phyloP scores from a whole-genome alignment of 2,329 filamentous ascomycete genomes.

The Colletotrichum salicis region DNA sequence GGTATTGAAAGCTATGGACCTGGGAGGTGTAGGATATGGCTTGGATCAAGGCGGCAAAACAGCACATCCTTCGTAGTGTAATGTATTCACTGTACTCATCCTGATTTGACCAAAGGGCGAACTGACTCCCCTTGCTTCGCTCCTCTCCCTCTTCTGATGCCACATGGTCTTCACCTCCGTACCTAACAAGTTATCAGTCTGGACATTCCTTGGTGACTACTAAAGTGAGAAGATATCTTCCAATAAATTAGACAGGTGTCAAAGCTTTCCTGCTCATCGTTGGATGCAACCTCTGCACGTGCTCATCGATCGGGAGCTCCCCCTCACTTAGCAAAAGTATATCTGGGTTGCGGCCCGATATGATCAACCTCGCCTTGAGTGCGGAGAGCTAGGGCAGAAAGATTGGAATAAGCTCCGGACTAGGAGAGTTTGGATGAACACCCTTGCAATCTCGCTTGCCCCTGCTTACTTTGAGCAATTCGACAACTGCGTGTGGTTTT shows the following conservation, averaged over 20 bases:
- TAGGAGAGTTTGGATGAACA: neutral
- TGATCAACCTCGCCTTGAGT: neutral
- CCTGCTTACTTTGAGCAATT: neutral
- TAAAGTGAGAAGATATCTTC: neutral
- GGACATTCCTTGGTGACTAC: too few relatives aligned
- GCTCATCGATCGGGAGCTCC: neutral
- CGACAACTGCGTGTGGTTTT: neutral
- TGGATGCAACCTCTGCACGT: neutral
- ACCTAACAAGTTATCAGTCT: neutral
- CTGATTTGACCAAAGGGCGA: neutral
- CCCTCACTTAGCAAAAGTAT: neutral
- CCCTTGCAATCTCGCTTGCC: neutral
- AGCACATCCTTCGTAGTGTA: neutral
- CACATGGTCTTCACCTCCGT: neutral
- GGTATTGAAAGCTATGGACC: neutral
- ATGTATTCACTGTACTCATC: neutral
- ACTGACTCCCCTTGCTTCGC: too few relatives aligned
- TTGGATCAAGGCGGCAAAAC: neutral
- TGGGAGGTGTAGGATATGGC: constrained; percentile 6
- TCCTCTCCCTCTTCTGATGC: neutral
- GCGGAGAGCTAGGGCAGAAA: neutral
- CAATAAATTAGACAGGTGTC: neutral
- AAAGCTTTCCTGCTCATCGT: neutral
- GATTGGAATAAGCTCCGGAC: neutral
- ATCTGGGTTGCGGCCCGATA: neutral